Conservation (phyloP, 805 yeast genomes). For the Lachancea thermotolerans region DNA sequence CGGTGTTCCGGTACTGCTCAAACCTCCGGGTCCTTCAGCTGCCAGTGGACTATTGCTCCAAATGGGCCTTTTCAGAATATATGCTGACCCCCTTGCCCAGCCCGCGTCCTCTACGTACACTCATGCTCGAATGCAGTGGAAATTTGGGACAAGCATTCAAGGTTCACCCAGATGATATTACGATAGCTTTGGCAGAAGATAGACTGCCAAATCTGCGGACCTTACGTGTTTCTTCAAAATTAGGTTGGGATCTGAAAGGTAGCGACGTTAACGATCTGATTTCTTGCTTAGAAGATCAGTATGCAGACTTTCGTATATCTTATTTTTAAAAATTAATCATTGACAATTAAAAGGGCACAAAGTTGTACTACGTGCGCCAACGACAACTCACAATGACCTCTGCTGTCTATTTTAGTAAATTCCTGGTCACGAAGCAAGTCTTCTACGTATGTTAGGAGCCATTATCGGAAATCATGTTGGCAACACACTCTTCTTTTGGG, state of each 20-base stretch:
- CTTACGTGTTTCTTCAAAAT: constrained; percentile 60
- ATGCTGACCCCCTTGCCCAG: constrained; percentile 30
- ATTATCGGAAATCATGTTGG: no score
- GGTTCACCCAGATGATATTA: constrained; percentile 81
- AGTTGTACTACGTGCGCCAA: no score
- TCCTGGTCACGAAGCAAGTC: constrained; percentile 32
- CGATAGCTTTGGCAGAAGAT: constrained; percentile 74
- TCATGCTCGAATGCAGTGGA: constrained; percentile 80
- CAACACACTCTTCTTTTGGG: no score
- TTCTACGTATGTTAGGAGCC: constrained; percentile 19
- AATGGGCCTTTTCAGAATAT: constrained; percentile 44
- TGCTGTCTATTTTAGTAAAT: constrained; percentile 28
- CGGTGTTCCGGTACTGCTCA: constrained; percentile 71
- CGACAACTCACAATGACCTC: constrained; percentile 2
- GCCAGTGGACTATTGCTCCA: constrained; percentile 69
- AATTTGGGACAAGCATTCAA: constrained; percentile 76
- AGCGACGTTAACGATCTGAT: constrained; percentile 59
- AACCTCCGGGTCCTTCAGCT: constrained; percentile 54
- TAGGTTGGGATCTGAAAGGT: constrained; percentile 78
- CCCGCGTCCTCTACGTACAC: constrained; percentile 40
- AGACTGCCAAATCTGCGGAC: constrained; percentile 62
- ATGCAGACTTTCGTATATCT: constrained; percentile 66
- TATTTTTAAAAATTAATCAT: constrained; percentile 13
- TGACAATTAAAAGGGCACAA: neutral
- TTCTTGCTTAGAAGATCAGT: constrained; percentile 62